These are phyloP conservation scores for Sedum album DNA, from an alignment of 164 flowering plant genomes.

Conservation along the genomic window DNA sequence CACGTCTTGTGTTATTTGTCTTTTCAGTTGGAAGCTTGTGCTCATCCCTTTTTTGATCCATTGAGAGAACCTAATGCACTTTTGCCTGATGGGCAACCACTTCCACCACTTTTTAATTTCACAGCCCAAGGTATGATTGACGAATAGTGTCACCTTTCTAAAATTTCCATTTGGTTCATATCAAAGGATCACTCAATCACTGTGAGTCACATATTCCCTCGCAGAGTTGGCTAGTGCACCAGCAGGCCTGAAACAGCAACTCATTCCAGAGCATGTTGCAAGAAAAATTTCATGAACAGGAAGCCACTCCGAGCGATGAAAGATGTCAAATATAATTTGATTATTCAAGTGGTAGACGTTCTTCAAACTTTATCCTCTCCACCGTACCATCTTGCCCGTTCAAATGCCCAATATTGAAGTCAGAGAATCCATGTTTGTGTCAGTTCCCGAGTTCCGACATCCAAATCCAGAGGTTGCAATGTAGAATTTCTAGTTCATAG, in stretches of 20 bases:
- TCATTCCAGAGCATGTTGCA: conserved; percentile 3
- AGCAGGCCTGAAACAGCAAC: not conserved
- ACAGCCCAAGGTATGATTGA: conserved; percentile 66
- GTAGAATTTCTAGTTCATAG: too few species aligned
- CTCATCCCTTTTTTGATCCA: conserved; percentile 83
- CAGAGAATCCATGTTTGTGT: too few species aligned
- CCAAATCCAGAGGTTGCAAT: not conserved
- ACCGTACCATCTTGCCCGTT: too few species aligned
- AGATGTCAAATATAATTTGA: not conserved
- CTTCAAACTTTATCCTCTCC: not conserved
- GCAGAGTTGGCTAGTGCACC: not conserved
- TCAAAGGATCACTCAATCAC: not conserved
- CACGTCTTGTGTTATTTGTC: not conserved
- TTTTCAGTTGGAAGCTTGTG: conserved; percentile 86
- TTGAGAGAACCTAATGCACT: conserved; percentile 70
- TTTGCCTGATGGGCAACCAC: conserved; percentile 64
- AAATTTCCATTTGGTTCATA: not conserved
- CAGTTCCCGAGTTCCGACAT: too few species aligned
- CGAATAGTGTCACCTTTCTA: not conserved
- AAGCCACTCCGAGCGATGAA: not conserved
- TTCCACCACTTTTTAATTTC: conserved; percentile 83
- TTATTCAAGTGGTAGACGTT: not conserved
- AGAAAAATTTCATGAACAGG: not conserved
- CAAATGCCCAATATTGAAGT: too few species aligned
- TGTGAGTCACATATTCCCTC: not conserved